Percentiles rank a stretch among this genome's conserved stretches.
phyloP scores from a whole-genome alignment of 176 grass and related monocot species.

The Themeda triandra region DNA sequence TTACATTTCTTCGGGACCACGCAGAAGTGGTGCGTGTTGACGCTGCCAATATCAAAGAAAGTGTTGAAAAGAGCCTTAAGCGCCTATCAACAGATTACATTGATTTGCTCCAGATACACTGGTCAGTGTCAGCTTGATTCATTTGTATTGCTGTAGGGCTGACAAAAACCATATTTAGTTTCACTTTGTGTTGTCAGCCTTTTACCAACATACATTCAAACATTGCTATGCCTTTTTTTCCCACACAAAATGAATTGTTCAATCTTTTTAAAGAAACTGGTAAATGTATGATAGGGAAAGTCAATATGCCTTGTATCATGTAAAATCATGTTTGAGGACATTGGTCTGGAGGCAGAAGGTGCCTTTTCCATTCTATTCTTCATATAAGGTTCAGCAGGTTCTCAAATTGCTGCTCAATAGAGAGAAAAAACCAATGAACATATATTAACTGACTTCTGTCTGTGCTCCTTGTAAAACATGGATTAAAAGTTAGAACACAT shows the following conservation, averaged over 20 bases:
- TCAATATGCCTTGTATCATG: neutral
- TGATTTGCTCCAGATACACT: slow-evolving; percentile 96
- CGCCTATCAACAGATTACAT: slow-evolving; percentile 88
- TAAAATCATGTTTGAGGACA: neutral
- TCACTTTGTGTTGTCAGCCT: slow-evolving; percentile 4
- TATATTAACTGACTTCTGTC: neutral
- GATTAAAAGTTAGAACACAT: too few relatives aligned
- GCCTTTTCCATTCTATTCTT: neutral
- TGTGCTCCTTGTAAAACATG: too few relatives aligned
- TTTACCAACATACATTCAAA: neutral
- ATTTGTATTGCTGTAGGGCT: neutral
- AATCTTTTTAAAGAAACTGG: neutral
- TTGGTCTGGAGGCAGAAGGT: neutral
- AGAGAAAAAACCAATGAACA: neutral
- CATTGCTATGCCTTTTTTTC: neutral
- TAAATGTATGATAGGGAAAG: too few relatives aligned
- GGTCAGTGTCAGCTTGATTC: slow-evolving; percentile 38
- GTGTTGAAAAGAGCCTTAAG: slow-evolving; percentile 88
- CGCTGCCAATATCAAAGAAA: slow-evolving; percentile 73
- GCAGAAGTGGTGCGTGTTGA: slow-evolving; percentile 60
- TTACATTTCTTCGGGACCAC: slow-evolving; percentile 59
- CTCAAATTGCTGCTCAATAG: neutral
- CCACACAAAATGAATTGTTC: neutral
- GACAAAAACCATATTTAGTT: neutral
- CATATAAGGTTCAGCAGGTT: neutral